phyloP scores from a whole-genome alignment of 805 yeast genomes.

The Lipomyces mesembrius region DNA sequence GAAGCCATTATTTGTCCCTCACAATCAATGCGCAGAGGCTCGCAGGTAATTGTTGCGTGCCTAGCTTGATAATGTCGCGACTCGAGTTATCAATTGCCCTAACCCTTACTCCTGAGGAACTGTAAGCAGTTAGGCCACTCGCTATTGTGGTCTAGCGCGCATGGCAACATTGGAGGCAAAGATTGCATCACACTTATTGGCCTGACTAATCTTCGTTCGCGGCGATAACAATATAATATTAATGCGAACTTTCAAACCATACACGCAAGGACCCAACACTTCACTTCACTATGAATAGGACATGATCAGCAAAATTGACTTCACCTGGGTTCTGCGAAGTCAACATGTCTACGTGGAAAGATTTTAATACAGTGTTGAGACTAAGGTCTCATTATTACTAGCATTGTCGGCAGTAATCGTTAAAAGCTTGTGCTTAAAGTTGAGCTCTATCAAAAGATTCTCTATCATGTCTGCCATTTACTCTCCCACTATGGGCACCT shows the following conservation, averaged over 20 bases:
- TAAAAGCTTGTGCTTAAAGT: not conserved
- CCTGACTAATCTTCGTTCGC: not conserved
- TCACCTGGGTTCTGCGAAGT: no score
- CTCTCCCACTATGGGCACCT: conserved; percentile 9
- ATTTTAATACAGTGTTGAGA: not conserved
- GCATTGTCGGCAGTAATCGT: conserved; percentile 10
- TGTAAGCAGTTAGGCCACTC: not conserved
- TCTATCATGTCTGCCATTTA: conserved; percentile 1
- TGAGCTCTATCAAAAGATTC: conserved; percentile 8
- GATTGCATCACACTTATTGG: not conserved
- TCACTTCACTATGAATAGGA: no score
- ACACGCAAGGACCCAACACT: no score
- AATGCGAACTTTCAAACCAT: no score
- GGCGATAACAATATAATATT: no score
- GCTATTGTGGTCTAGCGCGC: not conserved
- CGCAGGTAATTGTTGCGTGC: not conserved
- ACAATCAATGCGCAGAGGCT: not conserved
- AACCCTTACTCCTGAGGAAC: not conserved
- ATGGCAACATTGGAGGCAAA: conserved; percentile 3
- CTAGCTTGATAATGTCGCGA: not conserved
- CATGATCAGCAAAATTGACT: no score
- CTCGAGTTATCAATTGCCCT: not conserved
- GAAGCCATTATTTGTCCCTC: not conserved
- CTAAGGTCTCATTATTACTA: conserved; percentile 5
- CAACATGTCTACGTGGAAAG: not conserved